A percentile compares a stretch with the other conserved stretches of the same genome.
These are phyloP conservation scores for Cladorrhinum samala DNA, from an alignment of 495 filamentous ascomycete species.

Conservation along the genomic window DNA sequence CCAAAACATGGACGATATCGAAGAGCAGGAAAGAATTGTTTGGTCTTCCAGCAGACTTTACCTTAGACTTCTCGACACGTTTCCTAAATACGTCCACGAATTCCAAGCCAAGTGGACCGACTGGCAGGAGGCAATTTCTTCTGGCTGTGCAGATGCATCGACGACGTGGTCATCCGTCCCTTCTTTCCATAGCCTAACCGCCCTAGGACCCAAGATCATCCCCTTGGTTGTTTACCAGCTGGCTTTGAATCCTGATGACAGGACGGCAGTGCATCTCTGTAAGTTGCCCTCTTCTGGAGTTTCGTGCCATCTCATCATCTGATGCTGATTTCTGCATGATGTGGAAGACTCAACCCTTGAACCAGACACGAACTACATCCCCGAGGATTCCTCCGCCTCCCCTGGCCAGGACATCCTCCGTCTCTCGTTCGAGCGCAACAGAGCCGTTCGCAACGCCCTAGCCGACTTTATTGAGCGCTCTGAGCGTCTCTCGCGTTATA, in stretches of 20 bases:
- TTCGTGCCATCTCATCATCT: not conserved
- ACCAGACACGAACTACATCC: not conserved
- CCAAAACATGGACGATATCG: not conserved
- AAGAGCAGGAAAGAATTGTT: not conserved
- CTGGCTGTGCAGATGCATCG: not conserved
- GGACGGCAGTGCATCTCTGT: slow-evolving; percentile 11
- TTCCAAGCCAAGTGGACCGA: not conserved
- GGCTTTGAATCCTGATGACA: not conserved
- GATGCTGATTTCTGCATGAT: not conserved
- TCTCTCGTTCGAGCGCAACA: not conserved
- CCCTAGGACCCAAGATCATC: slow-evolving; percentile 13
- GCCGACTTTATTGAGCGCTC: slow-evolving; percentile 2
- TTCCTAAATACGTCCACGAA: not conserved
- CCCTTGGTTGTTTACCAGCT: slow-evolving; percentile 10
- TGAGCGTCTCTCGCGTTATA: not conserved
- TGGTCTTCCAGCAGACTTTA: not conserved
- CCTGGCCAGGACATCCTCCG: not conserved
- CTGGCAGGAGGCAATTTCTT: not conserved
- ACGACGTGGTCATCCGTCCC: not conserved
- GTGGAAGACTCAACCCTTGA: not conserved
- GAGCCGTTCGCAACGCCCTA: slow-evolving; percentile 1
- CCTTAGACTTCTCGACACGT: not conserved
- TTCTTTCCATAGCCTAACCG: not conserved
- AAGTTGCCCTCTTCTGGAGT: not conserved
- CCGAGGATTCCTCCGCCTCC: no score